These are phyloP conservation scores for Globisporangium irregulare DNA, from an alignment of 352 stramenopile species.

Conservation along the genomic window DNA sequence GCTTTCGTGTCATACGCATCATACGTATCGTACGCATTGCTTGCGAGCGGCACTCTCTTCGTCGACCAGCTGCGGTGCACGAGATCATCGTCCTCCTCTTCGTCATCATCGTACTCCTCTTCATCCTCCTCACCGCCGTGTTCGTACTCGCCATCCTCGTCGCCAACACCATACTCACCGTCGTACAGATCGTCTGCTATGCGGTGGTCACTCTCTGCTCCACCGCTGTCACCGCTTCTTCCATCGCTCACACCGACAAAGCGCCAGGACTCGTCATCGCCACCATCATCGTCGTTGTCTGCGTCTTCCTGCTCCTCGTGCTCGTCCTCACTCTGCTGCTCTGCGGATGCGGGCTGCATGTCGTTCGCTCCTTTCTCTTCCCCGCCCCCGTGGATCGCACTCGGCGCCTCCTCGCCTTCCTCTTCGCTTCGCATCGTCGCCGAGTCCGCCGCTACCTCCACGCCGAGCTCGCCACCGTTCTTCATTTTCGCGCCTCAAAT, in stretches of 20 bases:
- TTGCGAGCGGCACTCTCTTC: background rate
- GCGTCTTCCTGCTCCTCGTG: background rate
- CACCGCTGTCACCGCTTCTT: background rate
- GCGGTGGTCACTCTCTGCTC: background rate
- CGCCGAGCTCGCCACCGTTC: too few relatives aligned
- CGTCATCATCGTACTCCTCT: background rate
- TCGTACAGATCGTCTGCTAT: background rate
- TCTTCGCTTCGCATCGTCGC: too few relatives aligned
- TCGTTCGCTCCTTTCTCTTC: background rate
- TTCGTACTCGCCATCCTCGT: background rate
- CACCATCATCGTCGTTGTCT: background rate
- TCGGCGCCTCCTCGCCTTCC: background rate
- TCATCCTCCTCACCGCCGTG: background rate
- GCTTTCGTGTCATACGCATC: background rate
- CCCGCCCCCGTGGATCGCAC: background rate
- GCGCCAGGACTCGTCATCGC: background rate
- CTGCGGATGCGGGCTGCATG: background rate
- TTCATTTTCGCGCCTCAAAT: too few relatives aligned
- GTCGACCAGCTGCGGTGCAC: constrained; percentile 13
- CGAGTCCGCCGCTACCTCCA: too few relatives aligned
- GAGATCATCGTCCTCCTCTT: constrained; percentile 14
- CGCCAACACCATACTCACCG: background rate
- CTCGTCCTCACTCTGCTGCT: background rate
- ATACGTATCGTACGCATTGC: too few relatives aligned
- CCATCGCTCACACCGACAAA: background rate